Conservation (phyloP, 495 filamentous ascomycete species). For the Tetracladium setigerum region DNA sequence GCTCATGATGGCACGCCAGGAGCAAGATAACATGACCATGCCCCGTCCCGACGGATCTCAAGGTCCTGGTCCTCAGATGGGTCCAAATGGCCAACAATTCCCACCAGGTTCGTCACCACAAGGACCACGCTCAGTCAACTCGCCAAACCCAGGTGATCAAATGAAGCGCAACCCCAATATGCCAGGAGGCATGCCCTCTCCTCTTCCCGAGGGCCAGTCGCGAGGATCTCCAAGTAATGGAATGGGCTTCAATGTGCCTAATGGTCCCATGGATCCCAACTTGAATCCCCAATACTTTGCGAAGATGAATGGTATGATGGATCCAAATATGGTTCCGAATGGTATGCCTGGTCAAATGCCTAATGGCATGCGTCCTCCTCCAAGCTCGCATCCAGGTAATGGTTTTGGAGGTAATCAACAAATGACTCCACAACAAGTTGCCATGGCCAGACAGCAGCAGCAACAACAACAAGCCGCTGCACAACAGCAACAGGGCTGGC, state of each 20-base stretch:
- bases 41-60: slow-evolving; percentile 27
- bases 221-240: slow-evolving; percentile 68
- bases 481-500: slow-evolving; percentile 39
- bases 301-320: slow-evolving; percentile 48
- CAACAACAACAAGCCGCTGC: slow-evolving; percentile 29
- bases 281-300: slow-evolving; percentile 52
- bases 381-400: slow-evolving; percentile 69
- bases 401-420: slow-evolving; percentile 46
- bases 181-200: slow-evolving; percentile 71
- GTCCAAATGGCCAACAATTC: slow-evolving; percentile 44
- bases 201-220: slow-evolving; percentile 72
- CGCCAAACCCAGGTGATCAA: slow-evolving; percentile 82
- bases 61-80: slow-evolving; percentile 44
- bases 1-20: slow-evolving; percentile 92
- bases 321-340: slow-evolving; percentile 48
- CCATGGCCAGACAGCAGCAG: slow-evolving; percentile 27
- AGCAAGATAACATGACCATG: slow-evolving; percentile 73
- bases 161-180: slow-evolving; percentile 93
- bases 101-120: slow-evolving; percentile 77
- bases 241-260: slow-evolving; percentile 63
- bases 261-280: slow-evolving; percentile 57
- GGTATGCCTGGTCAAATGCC: slow-evolving; percentile 49
- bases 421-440: slow-evolving; percentile 52
- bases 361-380: slow-evolving; percentile 77
- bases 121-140: slow-evolving; percentile 71